A percentile compares a stretch with the other conserved stretches of the same genome.
phyloP scores from a whole-genome alignment of 2,329 filamentous ascomycete genomes.

The Beauveria sp. region DNA sequence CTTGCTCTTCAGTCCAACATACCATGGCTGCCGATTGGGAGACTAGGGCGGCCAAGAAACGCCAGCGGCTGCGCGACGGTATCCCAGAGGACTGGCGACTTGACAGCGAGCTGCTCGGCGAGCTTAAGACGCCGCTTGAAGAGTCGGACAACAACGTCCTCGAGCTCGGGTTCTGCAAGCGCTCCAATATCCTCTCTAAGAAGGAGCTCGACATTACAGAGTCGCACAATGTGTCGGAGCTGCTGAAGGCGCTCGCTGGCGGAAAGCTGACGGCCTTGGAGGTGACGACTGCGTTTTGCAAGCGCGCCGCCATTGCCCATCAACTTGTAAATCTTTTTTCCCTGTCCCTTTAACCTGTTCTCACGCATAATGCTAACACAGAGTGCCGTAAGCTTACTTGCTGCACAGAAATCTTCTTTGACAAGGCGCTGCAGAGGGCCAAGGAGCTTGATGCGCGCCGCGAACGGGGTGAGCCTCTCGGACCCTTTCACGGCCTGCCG shows the following conservation, averaged over 20 bases:
- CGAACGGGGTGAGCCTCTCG: slow-evolving; percentile 10
- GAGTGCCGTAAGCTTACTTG: slow-evolving; percentile 21
- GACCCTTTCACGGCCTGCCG: slow-evolving; percentile 17
- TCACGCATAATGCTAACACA: background rate
- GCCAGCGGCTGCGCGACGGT: background rate
- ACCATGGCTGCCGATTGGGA: slow-evolving; percentile 3
- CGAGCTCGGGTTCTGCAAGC: slow-evolving; percentile 13
- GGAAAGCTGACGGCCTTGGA: slow-evolving; percentile 25
- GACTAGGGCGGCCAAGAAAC: slow-evolving; percentile 6
- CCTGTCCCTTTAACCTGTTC: background rate
- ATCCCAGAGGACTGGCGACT: slow-evolving; percentile 14
- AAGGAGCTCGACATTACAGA: slow-evolving; percentile 38
- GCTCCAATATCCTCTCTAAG: slow-evolving; percentile 30
- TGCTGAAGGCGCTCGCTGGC: slow-evolving; percentile 28
- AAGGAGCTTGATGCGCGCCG: slow-evolving; percentile 14
- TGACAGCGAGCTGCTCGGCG: background rate
- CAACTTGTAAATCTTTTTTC: slow-evolving; percentile 18
- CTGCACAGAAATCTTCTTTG: slow-evolving; percentile 40
- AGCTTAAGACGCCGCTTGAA: slow-evolving; percentile 8
- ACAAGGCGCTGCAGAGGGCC: slow-evolving; percentile 18
- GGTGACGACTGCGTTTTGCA: slow-evolving; percentile 27
- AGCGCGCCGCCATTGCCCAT: slow-evolving; percentile 22
- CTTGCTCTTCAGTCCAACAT: too few species aligned
- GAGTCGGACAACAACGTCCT: slow-evolving; percentile 13
- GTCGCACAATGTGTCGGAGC: slow-evolving; percentile 27